Evolutionary conservation across 1,284 basidiomycete species (phyloP).

Genomic region (Trichosporon sp.): DNA sequence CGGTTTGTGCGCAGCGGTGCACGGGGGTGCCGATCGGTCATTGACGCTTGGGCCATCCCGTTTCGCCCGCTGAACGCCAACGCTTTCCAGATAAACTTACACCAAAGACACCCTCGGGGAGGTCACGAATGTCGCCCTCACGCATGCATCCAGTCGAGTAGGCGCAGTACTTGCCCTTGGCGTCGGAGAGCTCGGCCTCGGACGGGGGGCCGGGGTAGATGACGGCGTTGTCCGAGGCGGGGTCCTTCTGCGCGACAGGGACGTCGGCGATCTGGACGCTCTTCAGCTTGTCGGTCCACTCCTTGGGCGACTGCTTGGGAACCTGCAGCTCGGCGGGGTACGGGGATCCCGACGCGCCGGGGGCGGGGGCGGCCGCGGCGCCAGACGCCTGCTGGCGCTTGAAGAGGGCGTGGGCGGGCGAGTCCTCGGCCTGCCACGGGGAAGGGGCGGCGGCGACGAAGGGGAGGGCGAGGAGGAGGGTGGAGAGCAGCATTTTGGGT

Average conservation of each 20-base stretch:
- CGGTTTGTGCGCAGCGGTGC: background rate
- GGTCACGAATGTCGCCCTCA: conserved; percentile 39
- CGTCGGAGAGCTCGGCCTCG: background rate
- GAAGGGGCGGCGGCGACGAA: conserved; percentile 9
- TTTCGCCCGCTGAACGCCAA: too few species aligned
- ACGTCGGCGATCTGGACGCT: conserved; percentile 39
- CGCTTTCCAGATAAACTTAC: conserved; percentile 32
- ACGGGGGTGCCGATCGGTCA: background rate
- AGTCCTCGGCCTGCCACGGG: conserved; percentile 1
- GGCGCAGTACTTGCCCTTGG: conserved; percentile 37
- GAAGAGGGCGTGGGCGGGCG: conserved; percentile 13
- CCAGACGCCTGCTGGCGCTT: conserved; percentile 3
- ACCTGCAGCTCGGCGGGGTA: conserved; percentile 44
- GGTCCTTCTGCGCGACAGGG: conserved; percentile 32
- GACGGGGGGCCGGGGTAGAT: conserved; percentile 17
- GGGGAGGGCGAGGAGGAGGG: conserved; percentile 18
- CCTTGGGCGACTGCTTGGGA: conserved; percentile 41
- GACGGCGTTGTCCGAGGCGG: conserved; percentile 17
- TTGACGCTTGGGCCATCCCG: background rate
- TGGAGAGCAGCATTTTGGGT: conserved; percentile 7
- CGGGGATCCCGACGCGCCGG: conserved; percentile 14
- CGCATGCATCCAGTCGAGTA: conserved; percentile 47
- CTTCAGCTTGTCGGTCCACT: conserved; percentile 49
- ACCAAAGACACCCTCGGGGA: conserved; percentile 43
- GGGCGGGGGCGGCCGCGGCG: background rate